Evolutionary conservation across 148 eudicot genomes (phyloP).

Genomic region (Euryodendron excelsum): DNA sequence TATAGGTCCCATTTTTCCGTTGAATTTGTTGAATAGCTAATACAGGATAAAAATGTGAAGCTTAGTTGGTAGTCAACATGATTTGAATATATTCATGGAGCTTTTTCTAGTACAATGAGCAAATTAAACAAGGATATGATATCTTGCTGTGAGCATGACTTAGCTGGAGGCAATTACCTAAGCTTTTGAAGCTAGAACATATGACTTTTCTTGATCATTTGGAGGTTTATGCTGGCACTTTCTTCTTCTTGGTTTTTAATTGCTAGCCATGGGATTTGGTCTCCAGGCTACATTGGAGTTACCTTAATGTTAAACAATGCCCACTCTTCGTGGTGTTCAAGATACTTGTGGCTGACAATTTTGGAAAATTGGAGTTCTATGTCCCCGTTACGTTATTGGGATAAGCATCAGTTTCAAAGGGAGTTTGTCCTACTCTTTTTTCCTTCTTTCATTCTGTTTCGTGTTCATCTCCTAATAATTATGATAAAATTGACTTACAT

Average conservation of each 20-base stretch:
- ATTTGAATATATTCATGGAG: not conserved
- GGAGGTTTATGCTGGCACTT: not conserved
- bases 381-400: not conserved
- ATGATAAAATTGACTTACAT: not conserved
- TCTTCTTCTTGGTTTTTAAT: not conserved
- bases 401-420: not conserved
- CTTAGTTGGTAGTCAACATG: not conserved
- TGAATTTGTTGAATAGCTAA: not conserved
- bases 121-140: not conserved
- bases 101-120: not conserved
- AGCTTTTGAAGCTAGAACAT: not conserved
- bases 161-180: not conserved
- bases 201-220: not conserved
- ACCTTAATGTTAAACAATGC: not conserved
- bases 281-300: not conserved
- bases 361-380: not conserved
- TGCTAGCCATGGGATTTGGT: not conserved
- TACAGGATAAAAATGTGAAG: not conserved
- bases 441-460: not conserved
- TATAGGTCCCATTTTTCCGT: not conserved
- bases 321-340: not conserved
- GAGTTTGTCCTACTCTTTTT: not conserved
- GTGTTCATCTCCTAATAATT: not conserved
- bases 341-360: constrained; percentile 6
- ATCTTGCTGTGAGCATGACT: not conserved